Evolutionary conservation across 2,329 filamentous ascomycete genomes (phyloP), one percentile per base, ranked within the genome.

Genomic region (Aspergillus hortae): DNA sequence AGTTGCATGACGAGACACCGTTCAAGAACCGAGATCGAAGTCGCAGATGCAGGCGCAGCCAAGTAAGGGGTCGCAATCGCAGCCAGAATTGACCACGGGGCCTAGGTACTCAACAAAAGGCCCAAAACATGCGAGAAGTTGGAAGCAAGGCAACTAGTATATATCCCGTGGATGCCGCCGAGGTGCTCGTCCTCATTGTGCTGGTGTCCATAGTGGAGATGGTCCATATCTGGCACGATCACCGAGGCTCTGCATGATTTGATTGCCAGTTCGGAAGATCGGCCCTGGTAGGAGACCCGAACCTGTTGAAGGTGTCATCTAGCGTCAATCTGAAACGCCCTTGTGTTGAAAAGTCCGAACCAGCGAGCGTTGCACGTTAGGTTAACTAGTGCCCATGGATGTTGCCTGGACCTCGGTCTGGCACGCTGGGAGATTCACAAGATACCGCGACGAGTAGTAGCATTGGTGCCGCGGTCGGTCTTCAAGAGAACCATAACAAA

Each of bases 211-310:
- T 17, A n/a, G 12, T 38, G 35, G 14, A 38, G 27, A 30, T 30
- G 27, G 27, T 30, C 27, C 35, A n/a, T 17, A 38, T 38, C 14
- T 6, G 35, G 35, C 14, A n/a, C 11, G 35, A 38, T 38, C 35
- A n/a, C 35, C 35, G 35, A 38, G 35, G 35, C 15, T n/a, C 14
- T 15, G 35, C 35, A 14, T 7, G 14, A 65, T 61, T 33, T 48
- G 35, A 58, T 51, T 7, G 36, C 48, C 42, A 25, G 44, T 50
- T 12, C 45, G 49, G 6, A 50, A 40, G 21, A 48, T 38, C 14
- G 42, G 47, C 14, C 44, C 42, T 7, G 55, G 46, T 17, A 53
- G 23, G n/a, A 55, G 27, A 17, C 17, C 51, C 11, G 53, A 38
- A 38, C 35, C 35, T 15, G 35, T 38, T 4, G 4, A 38, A 38